These are phyloP conservation scores for Symbiodinium pilosum DNA, from an alignment of 73 alveolate species.

Conservation along the genomic window DNA sequence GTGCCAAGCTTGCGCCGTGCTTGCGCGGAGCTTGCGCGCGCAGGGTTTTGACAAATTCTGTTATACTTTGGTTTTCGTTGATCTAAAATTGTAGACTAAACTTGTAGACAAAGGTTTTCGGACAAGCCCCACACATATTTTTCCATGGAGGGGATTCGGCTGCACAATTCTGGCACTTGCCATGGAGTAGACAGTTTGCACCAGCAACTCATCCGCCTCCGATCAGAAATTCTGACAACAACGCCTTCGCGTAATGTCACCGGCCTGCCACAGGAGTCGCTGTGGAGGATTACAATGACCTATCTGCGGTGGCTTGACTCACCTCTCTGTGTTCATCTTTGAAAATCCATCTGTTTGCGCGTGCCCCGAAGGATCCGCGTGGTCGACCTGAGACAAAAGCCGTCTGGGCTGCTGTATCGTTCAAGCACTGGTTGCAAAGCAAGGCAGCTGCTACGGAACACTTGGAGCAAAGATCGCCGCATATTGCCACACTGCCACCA, in stretches of 20 bases:
- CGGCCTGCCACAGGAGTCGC: background rate
- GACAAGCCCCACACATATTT: too few relatives aligned
- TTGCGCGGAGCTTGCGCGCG: too few relatives aligned
- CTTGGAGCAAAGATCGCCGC: background rate
- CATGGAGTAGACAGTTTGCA: too few relatives aligned
- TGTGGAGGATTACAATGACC: background rate
- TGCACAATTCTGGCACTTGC: too few relatives aligned
- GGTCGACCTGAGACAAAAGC: background rate
- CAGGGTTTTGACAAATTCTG: too few relatives aligned
- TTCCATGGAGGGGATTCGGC: too few relatives aligned
- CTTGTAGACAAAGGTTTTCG: too few relatives aligned
- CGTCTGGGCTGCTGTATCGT: background rate
- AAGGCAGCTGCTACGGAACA: background rate
- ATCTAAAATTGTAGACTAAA: too few relatives aligned
- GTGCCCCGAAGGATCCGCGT: background rate
- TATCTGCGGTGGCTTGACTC: background rate
- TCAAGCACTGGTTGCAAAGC: too few relatives aligned
- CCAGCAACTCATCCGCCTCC: too few relatives aligned
- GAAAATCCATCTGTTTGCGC: background rate
- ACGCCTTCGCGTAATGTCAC: constrained; percentile 13
- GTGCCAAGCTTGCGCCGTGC: too few relatives aligned
- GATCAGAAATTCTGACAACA: constrained; percentile 11
- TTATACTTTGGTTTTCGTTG: too few relatives aligned
- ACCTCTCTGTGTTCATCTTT: background rate
- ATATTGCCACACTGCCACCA: background rate